These are phyloP conservation scores for Pleurostoma richardsiae DNA, from an alignment of 2,329 filamentous ascomycete species.

Conservation along the genomic window DNA sequence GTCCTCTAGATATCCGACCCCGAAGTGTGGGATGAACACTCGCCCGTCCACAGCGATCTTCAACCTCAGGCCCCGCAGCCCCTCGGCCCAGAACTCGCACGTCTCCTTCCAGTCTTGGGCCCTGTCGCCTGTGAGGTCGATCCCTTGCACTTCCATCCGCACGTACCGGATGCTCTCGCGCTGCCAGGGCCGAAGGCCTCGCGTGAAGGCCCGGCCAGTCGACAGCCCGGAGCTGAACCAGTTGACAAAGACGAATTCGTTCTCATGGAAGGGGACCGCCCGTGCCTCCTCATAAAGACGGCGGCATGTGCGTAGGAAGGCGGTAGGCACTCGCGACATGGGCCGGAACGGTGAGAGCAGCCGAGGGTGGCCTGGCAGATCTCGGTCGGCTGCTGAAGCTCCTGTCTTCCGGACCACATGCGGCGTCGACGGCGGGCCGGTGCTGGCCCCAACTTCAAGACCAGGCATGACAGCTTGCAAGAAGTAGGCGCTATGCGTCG, in stretches of 20 bases:
- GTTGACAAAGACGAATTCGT: constrained; percentile 41
- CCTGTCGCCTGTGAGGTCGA: constrained; percentile 25
- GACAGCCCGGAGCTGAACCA: constrained; percentile 40
- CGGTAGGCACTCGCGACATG: constrained; percentile 31
- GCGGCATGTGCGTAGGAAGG: constrained; percentile 28
- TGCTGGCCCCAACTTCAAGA: not conserved
- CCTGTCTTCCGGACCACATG: not conserved
- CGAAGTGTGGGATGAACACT: not conserved
- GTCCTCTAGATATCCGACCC: constrained; percentile 7
- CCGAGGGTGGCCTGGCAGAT: not conserved
- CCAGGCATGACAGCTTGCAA: constrained; percentile 12
- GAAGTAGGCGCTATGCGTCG: constrained; percentile 23
- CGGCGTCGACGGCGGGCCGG: not conserved
- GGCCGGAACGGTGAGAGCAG: constrained; percentile 28
- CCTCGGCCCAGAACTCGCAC: constrained; percentile 26
- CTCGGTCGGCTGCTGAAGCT: not conserved
- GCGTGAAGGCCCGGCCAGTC: constrained; percentile 30
- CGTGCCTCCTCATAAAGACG: constrained; percentile 38
- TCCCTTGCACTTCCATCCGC: constrained; percentile 32
- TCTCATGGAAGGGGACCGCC: constrained; percentile 30
- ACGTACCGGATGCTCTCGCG: constrained; percentile 29
- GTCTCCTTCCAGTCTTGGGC: constrained; percentile 28
- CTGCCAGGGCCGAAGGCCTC: constrained; percentile 34
- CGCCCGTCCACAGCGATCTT: constrained; percentile 22
- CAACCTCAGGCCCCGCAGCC: constrained; percentile 32